Evolutionary conservation across 2,329 filamentous ascomycete genomes (phyloP).

Genomic region (Cordyceps tenuipes): DNA sequence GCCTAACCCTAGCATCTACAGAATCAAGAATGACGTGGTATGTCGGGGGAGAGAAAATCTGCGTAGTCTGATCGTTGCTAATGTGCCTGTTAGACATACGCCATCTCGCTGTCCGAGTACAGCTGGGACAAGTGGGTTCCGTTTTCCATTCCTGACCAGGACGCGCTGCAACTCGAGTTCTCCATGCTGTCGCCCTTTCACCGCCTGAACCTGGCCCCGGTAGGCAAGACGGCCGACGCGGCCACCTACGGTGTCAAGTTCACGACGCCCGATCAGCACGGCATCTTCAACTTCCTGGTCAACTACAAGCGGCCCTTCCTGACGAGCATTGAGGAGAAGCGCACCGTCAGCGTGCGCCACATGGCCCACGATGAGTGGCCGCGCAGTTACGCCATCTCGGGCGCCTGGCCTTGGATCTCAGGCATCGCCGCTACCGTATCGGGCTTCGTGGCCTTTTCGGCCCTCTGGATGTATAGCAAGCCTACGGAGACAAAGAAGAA

Average conservation of each 20-base stretch:
- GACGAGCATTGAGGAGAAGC: slow-evolving; percentile 85
- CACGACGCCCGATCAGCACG: slow-evolving; percentile 88
- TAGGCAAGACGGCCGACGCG: slow-evolving; percentile 52
- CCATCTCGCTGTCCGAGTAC: slow-evolving; percentile 85
- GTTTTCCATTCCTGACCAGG: slow-evolving; percentile 60
- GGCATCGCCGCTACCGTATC: slow-evolving; percentile 76
- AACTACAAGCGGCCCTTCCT: slow-evolving; percentile 96
- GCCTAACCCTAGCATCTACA: slow-evolving; percentile 80
- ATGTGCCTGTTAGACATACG: slow-evolving; percentile 56
- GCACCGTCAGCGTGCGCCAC: slow-evolving; percentile 87
- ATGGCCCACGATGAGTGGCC: slow-evolving; percentile 97
- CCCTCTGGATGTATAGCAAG: slow-evolving; percentile 73
- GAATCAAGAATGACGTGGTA: slow-evolving; percentile 95
- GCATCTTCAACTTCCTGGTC: slow-evolving; percentile 96
- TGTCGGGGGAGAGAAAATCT: slow-evolving; percentile 30
- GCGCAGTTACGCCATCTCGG: slow-evolving; percentile 79
- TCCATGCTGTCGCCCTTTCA: slow-evolving; percentile 98
- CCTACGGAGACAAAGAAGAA: slow-evolving; percentile 39
- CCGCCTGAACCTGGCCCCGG: slow-evolving; percentile 62
- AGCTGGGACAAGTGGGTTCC: slow-evolving; percentile 64
- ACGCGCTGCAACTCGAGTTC: slow-evolving; percentile 88
- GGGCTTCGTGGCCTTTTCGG: slow-evolving; percentile 79
- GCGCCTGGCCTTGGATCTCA: slow-evolving; percentile 89
- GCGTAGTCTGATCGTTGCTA: background rate
- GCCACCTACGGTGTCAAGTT: slow-evolving; percentile 70